Evolutionary conservation across 1,284 basidiomycete genomes (phyloP).

Genomic region (Cystobasidium sp.): DNA sequence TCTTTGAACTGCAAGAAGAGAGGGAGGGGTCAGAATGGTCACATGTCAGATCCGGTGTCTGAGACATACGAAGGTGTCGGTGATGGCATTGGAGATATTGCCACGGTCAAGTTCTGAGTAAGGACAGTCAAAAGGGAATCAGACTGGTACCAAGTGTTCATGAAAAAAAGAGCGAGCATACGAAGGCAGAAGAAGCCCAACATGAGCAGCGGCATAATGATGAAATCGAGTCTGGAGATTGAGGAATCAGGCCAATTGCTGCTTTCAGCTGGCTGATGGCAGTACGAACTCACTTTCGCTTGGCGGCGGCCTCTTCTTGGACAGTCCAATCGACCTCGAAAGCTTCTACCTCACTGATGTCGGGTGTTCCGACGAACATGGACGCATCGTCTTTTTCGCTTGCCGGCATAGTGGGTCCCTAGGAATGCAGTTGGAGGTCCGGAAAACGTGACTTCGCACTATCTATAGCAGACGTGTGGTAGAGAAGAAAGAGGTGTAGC

Average conservation of each 20-base stretch:
- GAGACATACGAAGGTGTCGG: slow-evolving; percentile 47
- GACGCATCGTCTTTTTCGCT: slow-evolving; percentile 14
- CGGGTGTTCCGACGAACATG: slow-evolving; percentile 7
- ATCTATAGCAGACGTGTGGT: background rate
- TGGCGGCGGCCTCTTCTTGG: slow-evolving; percentile 43
- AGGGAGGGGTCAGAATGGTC: background rate
- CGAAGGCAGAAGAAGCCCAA: slow-evolving; percentile 56
- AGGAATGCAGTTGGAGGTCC: background rate
- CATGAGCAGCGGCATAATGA: slow-evolving; percentile 52
- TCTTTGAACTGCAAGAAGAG: slow-evolving; percentile 45
- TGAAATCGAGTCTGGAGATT: slow-evolving; percentile 50
- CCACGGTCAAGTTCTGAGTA: slow-evolving; percentile 44
- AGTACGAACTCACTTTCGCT: slow-evolving; percentile 44
- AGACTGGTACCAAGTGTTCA: background rate
- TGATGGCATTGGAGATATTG: slow-evolving; percentile 54
- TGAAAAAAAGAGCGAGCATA: slow-evolving; percentile 2
- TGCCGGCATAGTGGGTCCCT: background rate
- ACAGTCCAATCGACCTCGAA: slow-evolving; percentile 42
- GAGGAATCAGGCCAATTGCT: slow-evolving; percentile 32
- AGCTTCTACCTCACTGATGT: slow-evolving; percentile 26
- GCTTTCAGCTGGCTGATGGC: background rate
- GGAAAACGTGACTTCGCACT: background rate
- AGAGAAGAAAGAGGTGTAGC: background rate
- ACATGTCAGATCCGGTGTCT: background rate
- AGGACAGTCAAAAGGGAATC: background rate